phyloP scores from a whole-genome alignment of 345 rosid genomes.

The Populus ilicifolia region DNA sequence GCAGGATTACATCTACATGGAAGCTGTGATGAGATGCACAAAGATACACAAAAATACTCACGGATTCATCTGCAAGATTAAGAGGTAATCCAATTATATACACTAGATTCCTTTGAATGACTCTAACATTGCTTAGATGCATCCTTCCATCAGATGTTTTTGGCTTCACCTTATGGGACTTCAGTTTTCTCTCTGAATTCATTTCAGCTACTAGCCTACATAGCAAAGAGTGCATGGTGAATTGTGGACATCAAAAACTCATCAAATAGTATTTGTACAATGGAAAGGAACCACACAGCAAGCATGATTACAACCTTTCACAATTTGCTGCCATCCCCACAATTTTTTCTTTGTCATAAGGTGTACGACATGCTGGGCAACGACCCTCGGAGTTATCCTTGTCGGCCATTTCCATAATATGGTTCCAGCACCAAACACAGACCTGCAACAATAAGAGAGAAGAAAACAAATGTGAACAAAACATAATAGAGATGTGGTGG shows the following conservation, averaged over 20 bases:
- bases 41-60: too few species aligned
- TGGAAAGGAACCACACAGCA: neutral
- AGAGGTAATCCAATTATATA: constrained; percentile 91
- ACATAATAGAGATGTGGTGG: too few species aligned
- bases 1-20: too few species aligned
- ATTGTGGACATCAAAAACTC: too few species aligned
- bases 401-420: constrained; percentile 92
- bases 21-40: too few species aligned
- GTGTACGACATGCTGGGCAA: constrained; percentile 86
- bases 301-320: constrained; percentile 52
- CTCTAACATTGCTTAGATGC: constrained; percentile 76
- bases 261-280: too few species aligned
- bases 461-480: too few species aligned
- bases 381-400: constrained; percentile 81
- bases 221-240: neutral
- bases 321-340: constrained; percentile 70
- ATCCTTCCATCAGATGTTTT: constrained; percentile 71
- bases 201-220: constrained; percentile 67
- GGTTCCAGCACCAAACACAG: constrained; percentile 99
- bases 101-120: constrained; percentile 81
- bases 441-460: constrained; percentile 48
- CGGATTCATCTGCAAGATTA: constrained; percentile 79
- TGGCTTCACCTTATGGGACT: constrained; percentile 59
- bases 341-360: constrained; percentile 91
- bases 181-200: constrained; percentile 61